A percentile compares a stretch with the other conserved stretches of the same genome.
phyloP scores from a whole-genome alignment of 2,329 filamentous ascomycete species.

The Cladosporium oxysporum region DNA sequence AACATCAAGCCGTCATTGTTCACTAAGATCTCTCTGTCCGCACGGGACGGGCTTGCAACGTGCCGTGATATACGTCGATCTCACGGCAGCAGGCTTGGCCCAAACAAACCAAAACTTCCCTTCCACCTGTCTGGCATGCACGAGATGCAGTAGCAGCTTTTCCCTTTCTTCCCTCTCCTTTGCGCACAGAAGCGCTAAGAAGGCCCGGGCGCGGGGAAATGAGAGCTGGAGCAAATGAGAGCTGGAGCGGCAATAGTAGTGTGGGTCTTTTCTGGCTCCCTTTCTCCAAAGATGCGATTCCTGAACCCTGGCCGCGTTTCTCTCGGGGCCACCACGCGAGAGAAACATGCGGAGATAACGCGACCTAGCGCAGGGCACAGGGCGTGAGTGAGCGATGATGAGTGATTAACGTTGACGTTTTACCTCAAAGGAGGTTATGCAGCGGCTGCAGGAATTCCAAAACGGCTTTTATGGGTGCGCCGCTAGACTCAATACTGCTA shows the following conservation, averaged over 20 bases:
- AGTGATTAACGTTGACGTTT: neutral
- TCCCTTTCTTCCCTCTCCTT: neutral
- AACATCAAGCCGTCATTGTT: neutral
- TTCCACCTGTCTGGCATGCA: neutral
- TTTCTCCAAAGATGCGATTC: neutral
- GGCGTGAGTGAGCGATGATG: neutral
- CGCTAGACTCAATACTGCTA: neutral
- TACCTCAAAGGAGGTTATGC: neutral
- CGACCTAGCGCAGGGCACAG: neutral
- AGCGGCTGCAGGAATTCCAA: neutral
- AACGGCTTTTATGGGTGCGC: neutral
- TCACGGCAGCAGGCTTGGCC: neutral
- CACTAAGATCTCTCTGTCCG: neutral
- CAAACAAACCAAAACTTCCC: neutral
- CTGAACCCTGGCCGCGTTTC: neutral
- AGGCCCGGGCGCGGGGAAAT: slow-evolving; percentile 10
- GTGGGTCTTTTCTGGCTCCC: neutral
- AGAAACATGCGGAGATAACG: slow-evolving; percentile 10
- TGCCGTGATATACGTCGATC: neutral
- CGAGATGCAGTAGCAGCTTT: neutral
- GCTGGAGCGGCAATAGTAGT: neutral
- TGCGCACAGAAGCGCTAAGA: neutral
- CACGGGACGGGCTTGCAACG: neutral
- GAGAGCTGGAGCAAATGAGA: slow-evolving; percentile 5
- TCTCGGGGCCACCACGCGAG: neutral